Evolutionary conservation across 2,329 filamentous ascomycete species (phyloP).

Genomic region (Westerdykella ornata): DNA sequence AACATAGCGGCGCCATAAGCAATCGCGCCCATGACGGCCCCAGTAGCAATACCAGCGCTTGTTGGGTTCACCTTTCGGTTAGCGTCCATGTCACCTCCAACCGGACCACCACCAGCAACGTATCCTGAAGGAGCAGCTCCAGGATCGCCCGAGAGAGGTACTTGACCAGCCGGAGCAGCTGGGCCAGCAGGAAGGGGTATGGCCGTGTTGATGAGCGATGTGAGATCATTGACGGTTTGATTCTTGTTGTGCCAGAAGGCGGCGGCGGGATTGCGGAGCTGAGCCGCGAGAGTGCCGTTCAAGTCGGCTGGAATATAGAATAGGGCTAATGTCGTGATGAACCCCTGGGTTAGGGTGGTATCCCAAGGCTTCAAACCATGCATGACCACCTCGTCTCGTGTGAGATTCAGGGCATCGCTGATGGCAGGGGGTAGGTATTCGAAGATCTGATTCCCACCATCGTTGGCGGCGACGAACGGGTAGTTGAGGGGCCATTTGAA

Average conservation of each 20-base stretch:
- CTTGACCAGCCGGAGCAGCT: conserved; percentile 36
- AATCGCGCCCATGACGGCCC: conserved; percentile 68
- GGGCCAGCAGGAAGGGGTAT: conserved; percentile 60
- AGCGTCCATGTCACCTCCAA: conserved; percentile 46
- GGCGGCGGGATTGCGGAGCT: conserved; percentile 67
- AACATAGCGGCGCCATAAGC: conserved; percentile 96
- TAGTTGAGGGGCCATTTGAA: conserved; percentile 80
- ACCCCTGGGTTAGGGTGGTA: conserved; percentile 61
- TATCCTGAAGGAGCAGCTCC: conserved; percentile 26
- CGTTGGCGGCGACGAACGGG: conserved; percentile 64
- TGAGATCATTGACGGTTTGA: conserved; percentile 62
- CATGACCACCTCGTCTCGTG: conserved; percentile 53
- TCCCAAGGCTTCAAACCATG: conserved; percentile 69
- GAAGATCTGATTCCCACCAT: conserved; percentile 81
- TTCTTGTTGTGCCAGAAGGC: conserved; percentile 65
- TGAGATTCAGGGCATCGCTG: conserved; percentile 53
- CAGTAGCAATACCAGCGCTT: conserved; percentile 64
- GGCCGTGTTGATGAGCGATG: conserved; percentile 73
- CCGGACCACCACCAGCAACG: conserved; percentile 44
- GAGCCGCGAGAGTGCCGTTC: conserved; percentile 54
- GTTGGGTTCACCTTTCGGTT: conserved; percentile 57
- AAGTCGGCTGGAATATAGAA: conserved; percentile 43
- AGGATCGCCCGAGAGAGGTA: conserved; percentile 39
- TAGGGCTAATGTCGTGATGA: conserved; percentile 69
- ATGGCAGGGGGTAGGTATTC: conserved; percentile 66